Percentiles rank a stretch among this genome's conserved stretches.
Conservation (phyloP, 2,329 filamentous ascomycete species). For the Drechslerella stenobrocha region DNA sequence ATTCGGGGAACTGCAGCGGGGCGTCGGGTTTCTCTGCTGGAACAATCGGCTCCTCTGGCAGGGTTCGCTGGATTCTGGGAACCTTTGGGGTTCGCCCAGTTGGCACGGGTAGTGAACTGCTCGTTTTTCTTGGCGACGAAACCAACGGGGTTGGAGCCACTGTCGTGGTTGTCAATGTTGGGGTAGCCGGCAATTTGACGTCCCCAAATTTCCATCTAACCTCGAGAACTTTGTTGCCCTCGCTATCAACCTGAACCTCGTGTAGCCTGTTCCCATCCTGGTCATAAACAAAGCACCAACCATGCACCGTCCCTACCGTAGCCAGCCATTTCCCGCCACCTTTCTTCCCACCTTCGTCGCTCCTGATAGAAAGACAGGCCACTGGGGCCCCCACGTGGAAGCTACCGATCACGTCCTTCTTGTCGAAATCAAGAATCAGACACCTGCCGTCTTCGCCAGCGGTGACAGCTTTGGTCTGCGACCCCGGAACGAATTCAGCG, state of each 20-base stretch:
- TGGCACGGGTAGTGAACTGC: constrained; percentile 6
- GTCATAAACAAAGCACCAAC: constrained; percentile 52
- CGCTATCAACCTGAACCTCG: constrained; percentile 50
- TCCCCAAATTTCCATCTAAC: constrained; percentile 52
- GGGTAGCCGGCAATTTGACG: constrained; percentile 26
- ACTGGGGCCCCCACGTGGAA: constrained; percentile 52
- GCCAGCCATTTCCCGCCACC: constrained; percentile 50
- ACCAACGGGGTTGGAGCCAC: not conserved
- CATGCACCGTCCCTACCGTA: constrained; percentile 52
- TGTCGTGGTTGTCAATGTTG: constrained; percentile 12
- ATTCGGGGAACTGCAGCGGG: constrained; percentile 33
- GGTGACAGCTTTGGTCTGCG: constrained; percentile 51
- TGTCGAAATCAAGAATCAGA: constrained; percentile 52
- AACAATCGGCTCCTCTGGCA: constrained; percentile 31
- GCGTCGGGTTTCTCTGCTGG: constrained; percentile 37
- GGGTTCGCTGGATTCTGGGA: constrained; percentile 2
- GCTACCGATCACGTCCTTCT: constrained; percentile 50
- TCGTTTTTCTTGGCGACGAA: constrained; percentile 16
- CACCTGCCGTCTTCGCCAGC: constrained; percentile 52
- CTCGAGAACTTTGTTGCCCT: constrained; percentile 51
- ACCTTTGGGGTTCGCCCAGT: constrained; percentile 6
- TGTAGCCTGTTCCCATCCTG: constrained; percentile 51
- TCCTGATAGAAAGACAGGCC: constrained; percentile 50
- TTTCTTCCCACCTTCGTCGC: constrained; percentile 35
- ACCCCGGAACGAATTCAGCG: constrained; percentile 52